These are phyloP conservation scores for Coemansia sp. DNA, from an alignment of 192 early-diverging fungal species.

Conservation along the genomic window DNA sequence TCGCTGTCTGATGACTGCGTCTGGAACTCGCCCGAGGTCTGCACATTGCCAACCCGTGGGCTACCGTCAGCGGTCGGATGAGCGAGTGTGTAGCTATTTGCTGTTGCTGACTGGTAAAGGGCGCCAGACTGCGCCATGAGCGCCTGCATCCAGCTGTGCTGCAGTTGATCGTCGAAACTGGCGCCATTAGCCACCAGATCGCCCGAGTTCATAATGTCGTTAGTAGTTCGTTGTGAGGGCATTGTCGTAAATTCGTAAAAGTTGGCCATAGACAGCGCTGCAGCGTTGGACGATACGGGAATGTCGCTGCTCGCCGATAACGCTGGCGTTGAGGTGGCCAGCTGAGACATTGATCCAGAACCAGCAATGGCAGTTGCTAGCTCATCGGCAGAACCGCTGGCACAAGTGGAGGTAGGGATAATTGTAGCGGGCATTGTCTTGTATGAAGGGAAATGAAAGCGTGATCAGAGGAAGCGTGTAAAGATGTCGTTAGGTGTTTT, in stretches of 20 bases:
- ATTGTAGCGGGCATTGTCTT: not conserved
- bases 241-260: slow-evolving; percentile 8
- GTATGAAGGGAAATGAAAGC: not conserved
- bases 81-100: not conserved
- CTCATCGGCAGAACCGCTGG: not conserved
- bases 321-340: not conserved
- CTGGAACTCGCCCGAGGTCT: not conserved
- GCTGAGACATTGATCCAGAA: not conserved
- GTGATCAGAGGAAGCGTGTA: not conserved
- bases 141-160: slow-evolving; percentile 35
- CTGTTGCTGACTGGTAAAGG: not conserved
- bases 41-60: not conserved
- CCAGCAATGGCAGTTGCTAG: not conserved
- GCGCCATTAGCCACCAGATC: not conserved
- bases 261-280: not conserved
- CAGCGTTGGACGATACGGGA: not conserved
- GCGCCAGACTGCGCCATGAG: slow-evolving; percentile 21
- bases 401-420: not conserved
- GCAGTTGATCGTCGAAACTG: slow-evolving; percentile 17
- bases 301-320: slow-evolving; percentile 2
- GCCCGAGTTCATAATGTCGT: slow-evolving; percentile 5
- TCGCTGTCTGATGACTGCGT: slow-evolving; percentile 35
- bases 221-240: not conserved
- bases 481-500: not conserved
- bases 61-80: not conserved